Percentiles rank a stretch among this genome's conserved stretches.
Evolutionary conservation across 257 asterid genomes (phyloP).

Genomic region (Eustoma russellianum): DNA sequence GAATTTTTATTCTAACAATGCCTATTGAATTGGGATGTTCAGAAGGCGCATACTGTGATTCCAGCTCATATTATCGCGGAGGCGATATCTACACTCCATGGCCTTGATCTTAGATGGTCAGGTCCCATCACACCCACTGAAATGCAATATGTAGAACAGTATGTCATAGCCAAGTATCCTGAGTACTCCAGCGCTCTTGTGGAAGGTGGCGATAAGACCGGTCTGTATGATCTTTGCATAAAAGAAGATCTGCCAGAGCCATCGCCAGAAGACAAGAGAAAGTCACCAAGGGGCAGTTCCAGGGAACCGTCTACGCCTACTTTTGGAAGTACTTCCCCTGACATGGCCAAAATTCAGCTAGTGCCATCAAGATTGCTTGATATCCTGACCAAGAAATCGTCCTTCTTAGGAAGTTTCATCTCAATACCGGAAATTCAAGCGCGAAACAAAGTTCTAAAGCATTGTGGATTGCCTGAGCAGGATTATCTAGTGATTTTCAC

Average conservation of each 20-base stretch:
- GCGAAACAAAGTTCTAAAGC: slow-evolving; percentile 44
- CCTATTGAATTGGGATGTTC: slow-evolving; percentile 13
- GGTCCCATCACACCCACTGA: slow-evolving; percentile 79
- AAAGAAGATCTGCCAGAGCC: slow-evolving; percentile 42
- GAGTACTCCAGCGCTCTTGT: slow-evolving; percentile 66
- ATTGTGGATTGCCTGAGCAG: slow-evolving; percentile 51
- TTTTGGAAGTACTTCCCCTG: slow-evolving; percentile 38
- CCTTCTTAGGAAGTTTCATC: slow-evolving; percentile 45
- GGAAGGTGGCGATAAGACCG: slow-evolving; percentile 69
- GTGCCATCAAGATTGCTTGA: slow-evolving; percentile 64
- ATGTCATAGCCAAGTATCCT: slow-evolving; percentile 69
- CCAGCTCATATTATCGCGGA: slow-evolving; percentile 81
- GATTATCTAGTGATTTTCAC: slow-evolving; percentile 52
- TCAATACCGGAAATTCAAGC: slow-evolving; percentile 78
- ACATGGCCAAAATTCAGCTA: slow-evolving; percentile 36
- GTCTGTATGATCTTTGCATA: slow-evolving; percentile 50
- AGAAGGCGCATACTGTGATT: slow-evolving; percentile 58
- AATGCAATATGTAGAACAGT: slow-evolving; percentile 68
- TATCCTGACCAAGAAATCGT: slow-evolving; percentile 37
- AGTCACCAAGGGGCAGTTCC: slow-evolving; percentile 28
- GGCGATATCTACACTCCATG: slow-evolving; percentile 74
- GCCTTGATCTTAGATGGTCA: slow-evolving; percentile 77
- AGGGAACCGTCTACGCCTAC: slow-evolving; percentile 27
- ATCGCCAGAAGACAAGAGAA: slow-evolving; percentile 31
- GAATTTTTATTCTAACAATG: background rate